Evolutionary conservation across 192 early-diverging fungal genomes (phyloP), one percentile per base, ranked within the genome.

Genomic region (Coemansia biformis): DNA sequence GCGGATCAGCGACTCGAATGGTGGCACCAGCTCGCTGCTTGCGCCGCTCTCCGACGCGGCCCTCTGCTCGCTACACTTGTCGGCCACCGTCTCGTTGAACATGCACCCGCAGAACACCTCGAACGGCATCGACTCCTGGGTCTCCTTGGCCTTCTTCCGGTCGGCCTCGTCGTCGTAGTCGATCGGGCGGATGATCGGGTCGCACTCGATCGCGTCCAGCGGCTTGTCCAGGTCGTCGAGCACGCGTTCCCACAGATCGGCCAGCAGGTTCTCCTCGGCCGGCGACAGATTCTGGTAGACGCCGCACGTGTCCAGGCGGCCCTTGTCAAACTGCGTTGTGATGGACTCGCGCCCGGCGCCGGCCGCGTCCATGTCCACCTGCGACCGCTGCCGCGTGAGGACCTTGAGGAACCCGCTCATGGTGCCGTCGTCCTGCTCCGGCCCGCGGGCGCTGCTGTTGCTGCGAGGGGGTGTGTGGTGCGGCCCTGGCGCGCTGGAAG

Each of bases 171-270:
- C 69, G 54, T 73, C 57, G 34, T 38, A 47, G 9, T 73, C 69
- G 11, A 65, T 42, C 8, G 69, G 69, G 3, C 34, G 52, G 5
- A 21, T 46, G 29, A 73, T 57, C 13, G 69, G 31, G 37, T 73
- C 69, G 46, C 69, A 46, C 6, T 43, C 18, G 8, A 73, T 32
- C 14, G 57, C 43, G 19, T 38, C 42, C 16, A 73, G 48, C 4
- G 69, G 69, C 54, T 57, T 73, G 49, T 73, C 69, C 60, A 73
- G 57, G 57, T 64, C 69, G 10, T 39, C 52, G n/a, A 73, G 57
- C 26, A 73, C 38, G 52, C 53, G 53, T 31, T 65, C 54, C 69
- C 69, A 73, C 46, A 73, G 51, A 37, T 73, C 62, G 4, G 62
- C 62, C 18, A 73, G 45, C 36, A 62, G 53, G 34, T 60, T 73